Conservation (phyloP, 306 rosid genomes). For the Rosa lucieae region DNA sequence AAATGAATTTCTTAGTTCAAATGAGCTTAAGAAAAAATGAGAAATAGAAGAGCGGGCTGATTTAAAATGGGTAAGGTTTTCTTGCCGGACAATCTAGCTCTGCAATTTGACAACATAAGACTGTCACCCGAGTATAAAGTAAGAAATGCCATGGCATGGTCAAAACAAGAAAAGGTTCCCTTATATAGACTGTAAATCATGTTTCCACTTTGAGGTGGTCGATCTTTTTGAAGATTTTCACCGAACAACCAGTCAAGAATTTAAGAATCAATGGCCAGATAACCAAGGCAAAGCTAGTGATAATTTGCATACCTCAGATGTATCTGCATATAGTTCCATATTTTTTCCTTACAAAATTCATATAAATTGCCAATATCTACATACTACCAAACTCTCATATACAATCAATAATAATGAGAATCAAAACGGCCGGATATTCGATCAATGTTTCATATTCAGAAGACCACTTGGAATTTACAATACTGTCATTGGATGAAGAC, state of each 20-base stretch:
- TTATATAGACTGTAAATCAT: background rate
- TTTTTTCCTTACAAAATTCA: background rate
- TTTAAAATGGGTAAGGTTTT: too few relatives aligned
- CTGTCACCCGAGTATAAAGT: background rate
- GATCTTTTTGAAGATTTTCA: background rate
- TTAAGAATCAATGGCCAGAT: background rate
- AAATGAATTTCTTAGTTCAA: background rate
- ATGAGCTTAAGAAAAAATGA: too few relatives aligned
- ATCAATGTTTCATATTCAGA: background rate
- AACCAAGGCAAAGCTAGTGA: background rate
- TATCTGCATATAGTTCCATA: background rate
- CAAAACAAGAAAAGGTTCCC: background rate
- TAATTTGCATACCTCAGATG: background rate
- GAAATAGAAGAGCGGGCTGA: background rate
- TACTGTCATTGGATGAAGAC: slow-evolving; percentile 13
- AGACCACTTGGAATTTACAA: slow-evolving; percentile 30
- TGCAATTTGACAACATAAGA: too few relatives aligned
- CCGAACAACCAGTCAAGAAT: background rate
- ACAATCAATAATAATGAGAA: background rate
- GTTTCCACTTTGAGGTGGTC: background rate
- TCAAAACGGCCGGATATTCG: background rate
- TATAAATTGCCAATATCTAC: background rate
- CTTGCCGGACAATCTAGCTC: too few relatives aligned
- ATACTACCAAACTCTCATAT: background rate
- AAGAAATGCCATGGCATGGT: background rate